phyloP scores from a whole-genome alignment of 371 early-diverging fungal genomes.

The Globomyces sp. region DNA sequence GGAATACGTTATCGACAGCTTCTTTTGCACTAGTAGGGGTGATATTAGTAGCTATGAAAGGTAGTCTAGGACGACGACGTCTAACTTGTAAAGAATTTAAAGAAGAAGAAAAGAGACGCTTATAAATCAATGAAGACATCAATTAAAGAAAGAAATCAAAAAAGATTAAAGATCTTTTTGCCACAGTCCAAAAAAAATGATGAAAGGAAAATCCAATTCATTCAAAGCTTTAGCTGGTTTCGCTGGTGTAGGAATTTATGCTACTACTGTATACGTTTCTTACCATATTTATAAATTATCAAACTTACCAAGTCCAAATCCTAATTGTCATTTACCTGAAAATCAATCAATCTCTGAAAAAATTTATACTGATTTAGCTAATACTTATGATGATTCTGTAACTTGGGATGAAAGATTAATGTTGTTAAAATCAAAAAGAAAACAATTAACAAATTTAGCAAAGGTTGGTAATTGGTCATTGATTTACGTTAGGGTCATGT shows the following conservation, averaged over 20 bases:
- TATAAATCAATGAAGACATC: too few species aligned
- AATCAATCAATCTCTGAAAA: not conserved
- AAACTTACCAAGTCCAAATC: slow-evolving; percentile 28
- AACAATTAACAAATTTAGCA: slow-evolving; percentile 48
- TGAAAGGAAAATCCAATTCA: not conserved
- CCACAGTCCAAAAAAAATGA: not conserved
- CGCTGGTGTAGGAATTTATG: slow-evolving; percentile 18
- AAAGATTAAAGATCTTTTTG: too few species aligned
- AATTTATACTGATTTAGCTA: slow-evolving; percentile 45
- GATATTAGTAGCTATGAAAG: slow-evolving; percentile 11
- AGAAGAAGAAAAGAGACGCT: too few species aligned
- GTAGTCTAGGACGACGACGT: slow-evolving; percentile 8
- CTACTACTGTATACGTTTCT: slow-evolving; percentile 26
- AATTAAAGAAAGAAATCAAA: too few species aligned
- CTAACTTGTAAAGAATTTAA: not conserved
- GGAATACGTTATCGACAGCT: slow-evolving; percentile 48
- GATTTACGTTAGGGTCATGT: slow-evolving; percentile 20
- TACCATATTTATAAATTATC: slow-evolving; percentile 37
- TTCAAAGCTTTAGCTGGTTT: not conserved
- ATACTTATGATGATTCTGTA: slow-evolving; percentile 61
- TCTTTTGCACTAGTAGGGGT: slow-evolving; percentile 39
- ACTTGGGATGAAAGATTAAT: slow-evolving; percentile 66
- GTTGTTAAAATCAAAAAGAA: slow-evolving; percentile 58
- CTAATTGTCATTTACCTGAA: not conserved
- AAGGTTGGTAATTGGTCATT: slow-evolving; percentile 3